phyloP scores from a whole-genome alignment of 2,329 filamentous ascomycete species.

The Colletotrichum abscissum region DNA sequence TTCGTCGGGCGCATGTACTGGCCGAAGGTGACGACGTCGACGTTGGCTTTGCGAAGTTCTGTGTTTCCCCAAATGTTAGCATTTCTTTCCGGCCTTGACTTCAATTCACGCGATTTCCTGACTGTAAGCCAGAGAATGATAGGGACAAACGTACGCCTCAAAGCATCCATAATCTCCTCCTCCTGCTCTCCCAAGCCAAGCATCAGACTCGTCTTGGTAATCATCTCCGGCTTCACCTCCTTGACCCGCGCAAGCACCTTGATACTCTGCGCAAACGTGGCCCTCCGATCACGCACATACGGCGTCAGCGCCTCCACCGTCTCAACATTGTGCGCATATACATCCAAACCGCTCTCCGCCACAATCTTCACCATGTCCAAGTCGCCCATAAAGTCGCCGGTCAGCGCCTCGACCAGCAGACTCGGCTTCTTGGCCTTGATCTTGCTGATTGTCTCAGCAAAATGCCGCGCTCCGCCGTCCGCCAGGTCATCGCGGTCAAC shows the following conservation, averaged over 20 bases:
- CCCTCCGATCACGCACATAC: constrained; percentile 87
- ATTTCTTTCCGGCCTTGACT: no score
- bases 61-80: background rate
- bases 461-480: constrained; percentile 90
- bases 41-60: constrained; percentile 76
- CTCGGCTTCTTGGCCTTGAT: constrained; percentile 88
- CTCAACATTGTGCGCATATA: constrained; percentile 98
- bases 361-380: constrained; percentile 88
- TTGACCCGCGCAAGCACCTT: constrained; percentile 86
- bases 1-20: constrained; percentile 99
- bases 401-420: constrained; percentile 84
- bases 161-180: constrained; percentile 81
- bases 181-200: constrained; percentile 94
- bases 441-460: constrained; percentile 91
- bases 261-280: constrained; percentile 88
- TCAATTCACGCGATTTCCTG: no score
- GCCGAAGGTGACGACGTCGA: constrained; percentile 98
- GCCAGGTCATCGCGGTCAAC: constrained; percentile 93
- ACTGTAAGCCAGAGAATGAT: no score
- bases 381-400: constrained; percentile 89
- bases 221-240: constrained; percentile 76
- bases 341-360: constrained; percentile 88
- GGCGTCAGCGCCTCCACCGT: constrained; percentile 93
- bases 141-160: constrained; percentile 66
- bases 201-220: constrained; percentile 99